Conservation (phyloP, 179 eudicot species). For the Camellia oleifera region DNA sequence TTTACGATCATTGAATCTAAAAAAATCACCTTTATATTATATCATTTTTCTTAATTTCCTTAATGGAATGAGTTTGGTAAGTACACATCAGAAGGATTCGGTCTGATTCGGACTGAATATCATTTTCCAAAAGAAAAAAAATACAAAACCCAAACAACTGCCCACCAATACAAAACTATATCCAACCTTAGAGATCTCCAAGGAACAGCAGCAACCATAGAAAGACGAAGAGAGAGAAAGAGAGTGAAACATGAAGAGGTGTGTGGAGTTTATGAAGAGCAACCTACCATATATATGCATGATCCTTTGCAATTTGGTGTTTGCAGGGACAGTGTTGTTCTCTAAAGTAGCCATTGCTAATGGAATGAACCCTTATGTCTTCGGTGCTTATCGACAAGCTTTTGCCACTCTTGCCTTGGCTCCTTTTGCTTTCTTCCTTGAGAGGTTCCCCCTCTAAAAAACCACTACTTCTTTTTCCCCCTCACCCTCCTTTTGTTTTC, state of each 20-base stretch:
- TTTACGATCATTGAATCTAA: no score
- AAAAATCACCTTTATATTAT: no score
- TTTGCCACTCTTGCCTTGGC: constrained; percentile 14
- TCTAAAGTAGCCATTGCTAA: constrained; percentile 9
- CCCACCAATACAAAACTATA: no score
- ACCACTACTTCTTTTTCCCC: neutral
- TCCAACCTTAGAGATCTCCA: no score
- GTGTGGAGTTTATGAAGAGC: neutral
- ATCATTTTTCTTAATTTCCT: no score
- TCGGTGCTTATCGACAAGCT: constrained; percentile 20
- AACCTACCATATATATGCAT: constrained; percentile 15
- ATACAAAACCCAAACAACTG: no score
- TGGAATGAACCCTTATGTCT: constrained; percentile 23
- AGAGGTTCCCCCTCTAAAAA: neutral
- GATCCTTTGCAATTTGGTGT: constrained; percentile 6
- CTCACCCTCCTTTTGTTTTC: neutral
- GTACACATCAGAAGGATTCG: no score
- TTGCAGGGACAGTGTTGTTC: constrained; percentile 18
- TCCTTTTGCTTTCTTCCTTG: constrained; percentile 17
- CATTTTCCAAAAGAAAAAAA: no score
- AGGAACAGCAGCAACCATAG: no score
- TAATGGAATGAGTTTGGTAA: no score
- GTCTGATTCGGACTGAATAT: no score
- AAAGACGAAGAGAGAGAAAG: no score
- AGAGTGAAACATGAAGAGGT: neutral